Evolutionary conservation across 2,329 filamentous ascomycete genomes (phyloP).

Genomic region (Domatiomyces catenatus): DNA sequence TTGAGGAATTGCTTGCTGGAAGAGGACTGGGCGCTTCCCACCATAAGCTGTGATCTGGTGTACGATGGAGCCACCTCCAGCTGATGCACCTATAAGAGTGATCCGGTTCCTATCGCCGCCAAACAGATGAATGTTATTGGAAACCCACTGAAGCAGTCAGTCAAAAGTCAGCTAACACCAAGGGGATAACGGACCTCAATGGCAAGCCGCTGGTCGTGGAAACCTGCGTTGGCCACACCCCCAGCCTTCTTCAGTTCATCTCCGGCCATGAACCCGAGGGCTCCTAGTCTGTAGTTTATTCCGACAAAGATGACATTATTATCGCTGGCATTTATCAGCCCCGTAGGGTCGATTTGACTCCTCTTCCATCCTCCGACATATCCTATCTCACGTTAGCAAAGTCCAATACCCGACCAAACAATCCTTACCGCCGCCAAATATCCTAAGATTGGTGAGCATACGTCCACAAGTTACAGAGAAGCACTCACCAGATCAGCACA

Average conservation of each 20-base stretch:
- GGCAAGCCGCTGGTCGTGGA: conserved; percentile 37
- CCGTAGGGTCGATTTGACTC: conserved; percentile 22
- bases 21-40: conserved; percentile 21
- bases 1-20: conserved; percentile 30
- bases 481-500: conserved; percentile 24
- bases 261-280: conserved; percentile 34
- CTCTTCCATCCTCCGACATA: conserved; percentile 28
- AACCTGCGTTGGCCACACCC: conserved; percentile 34
- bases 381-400: conserved; percentile 5
- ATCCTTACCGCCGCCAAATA: conserved; percentile 31
- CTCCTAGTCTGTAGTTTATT: conserved; percentile 34
- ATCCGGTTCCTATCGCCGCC: conserved; percentile 38
- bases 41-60: conserved; percentile 42
- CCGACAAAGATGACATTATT: conserved; percentile 31
- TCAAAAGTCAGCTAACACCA: neutral
- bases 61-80: conserved; percentile 39
- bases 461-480: neutral
- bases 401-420: neutral
- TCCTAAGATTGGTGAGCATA: conserved; percentile 17
- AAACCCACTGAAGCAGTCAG: conserved; percentile 42
- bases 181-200: neutral
- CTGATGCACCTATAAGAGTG: conserved; percentile 38
- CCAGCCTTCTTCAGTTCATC: conserved; percentile 26
- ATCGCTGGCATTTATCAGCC: conserved; percentile 29
- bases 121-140: conserved; percentile 38